Conservation (phyloP, 1,139 yeast species). For the Yamadazyma atlantica region DNA sequence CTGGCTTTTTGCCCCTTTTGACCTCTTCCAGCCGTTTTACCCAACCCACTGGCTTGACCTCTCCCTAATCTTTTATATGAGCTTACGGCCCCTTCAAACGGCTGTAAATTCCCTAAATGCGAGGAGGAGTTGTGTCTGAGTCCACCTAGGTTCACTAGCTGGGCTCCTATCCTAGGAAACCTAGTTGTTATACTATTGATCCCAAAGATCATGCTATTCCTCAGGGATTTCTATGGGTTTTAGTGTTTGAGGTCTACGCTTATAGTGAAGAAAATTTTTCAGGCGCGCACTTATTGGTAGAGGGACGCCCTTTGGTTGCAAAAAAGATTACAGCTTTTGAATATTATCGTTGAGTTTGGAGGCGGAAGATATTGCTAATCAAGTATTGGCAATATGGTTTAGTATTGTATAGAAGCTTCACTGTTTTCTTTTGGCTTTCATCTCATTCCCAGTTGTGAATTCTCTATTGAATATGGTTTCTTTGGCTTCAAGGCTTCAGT, state of each 20-base stretch:
- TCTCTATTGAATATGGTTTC: too few relatives aligned
- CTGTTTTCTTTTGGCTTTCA: too few relatives aligned
- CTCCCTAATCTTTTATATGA: conserved; percentile 80
- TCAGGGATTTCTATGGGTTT: not conserved
- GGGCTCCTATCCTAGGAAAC: not conserved
- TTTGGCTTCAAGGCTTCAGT: too few relatives aligned
- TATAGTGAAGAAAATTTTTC: not conserved
- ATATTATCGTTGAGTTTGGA: too few relatives aligned
- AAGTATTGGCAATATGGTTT: too few relatives aligned
- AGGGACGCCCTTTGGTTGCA: not conserved
- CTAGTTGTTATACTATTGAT: not conserved
- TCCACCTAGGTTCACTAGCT: not conserved
- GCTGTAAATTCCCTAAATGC: conserved; percentile 37
- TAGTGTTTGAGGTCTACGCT: not conserved
- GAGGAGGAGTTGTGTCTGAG: conserved; percentile 13
- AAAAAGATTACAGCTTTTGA: not conserved
- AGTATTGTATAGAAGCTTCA: too few relatives aligned
- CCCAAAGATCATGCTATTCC: not conserved
- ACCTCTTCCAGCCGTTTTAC: conserved; percentile 97
- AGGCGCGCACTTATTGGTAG: not conserved
- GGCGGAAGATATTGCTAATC: too few relatives aligned
- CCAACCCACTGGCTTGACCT: conserved; percentile 92
- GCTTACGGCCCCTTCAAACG: conserved; percentile 41
- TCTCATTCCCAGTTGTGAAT: too few relatives aligned
- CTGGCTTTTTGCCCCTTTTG: conserved; percentile 99